phyloP scores from a whole-genome alignment of 495 filamentous ascomycete species.

The Filosporella fistucella region DNA sequence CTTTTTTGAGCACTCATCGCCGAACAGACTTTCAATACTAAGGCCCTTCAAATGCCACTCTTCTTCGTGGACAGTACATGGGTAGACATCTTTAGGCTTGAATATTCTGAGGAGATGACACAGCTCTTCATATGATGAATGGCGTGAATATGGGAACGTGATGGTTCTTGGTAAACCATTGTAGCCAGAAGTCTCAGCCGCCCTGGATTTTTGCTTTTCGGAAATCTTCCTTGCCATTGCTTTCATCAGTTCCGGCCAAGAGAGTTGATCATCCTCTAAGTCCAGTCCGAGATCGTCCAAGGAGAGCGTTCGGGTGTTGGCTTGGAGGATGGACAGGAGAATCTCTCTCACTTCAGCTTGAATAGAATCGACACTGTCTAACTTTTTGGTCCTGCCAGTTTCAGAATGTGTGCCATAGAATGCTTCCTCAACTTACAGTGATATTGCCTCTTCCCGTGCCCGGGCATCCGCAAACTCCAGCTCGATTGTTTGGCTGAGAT shows the following conservation, averaged over 20 bases:
- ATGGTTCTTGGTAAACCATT: conserved; percentile 37
- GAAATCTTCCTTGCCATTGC: conserved; percentile 22
- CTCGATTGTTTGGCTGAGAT: conserved; percentile 63
- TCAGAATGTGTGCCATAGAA: no score
- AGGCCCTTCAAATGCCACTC: conserved; percentile 49
- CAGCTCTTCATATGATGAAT: conserved; percentile 82
- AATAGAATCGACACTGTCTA: no score
- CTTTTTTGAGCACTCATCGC: conserved; percentile 56
- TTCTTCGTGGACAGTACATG: conserved; percentile 69
- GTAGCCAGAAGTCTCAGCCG: neutral
- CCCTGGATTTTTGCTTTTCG: conserved; percentile 1
- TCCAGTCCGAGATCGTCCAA: conserved; percentile 38
- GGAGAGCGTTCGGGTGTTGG: conserved; percentile 24
- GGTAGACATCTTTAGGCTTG: conserved; percentile 71
- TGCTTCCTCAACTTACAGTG: no score
- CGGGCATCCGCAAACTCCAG: no score
- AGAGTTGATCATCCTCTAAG: conserved; percentile 34
- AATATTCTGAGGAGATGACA: conserved; percentile 66
- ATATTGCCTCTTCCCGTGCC: no score
- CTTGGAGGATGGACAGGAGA: neutral
- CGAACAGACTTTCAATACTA: conserved; percentile 66
- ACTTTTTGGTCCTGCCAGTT: no score
- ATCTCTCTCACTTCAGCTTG: neutral
- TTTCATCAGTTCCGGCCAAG: conserved; percentile 38
- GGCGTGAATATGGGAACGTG: conserved; percentile 81